phyloP scores from a whole-genome alignment of 495 filamentous ascomycete genomes.

The Talaromyces wortmannii region DNA sequence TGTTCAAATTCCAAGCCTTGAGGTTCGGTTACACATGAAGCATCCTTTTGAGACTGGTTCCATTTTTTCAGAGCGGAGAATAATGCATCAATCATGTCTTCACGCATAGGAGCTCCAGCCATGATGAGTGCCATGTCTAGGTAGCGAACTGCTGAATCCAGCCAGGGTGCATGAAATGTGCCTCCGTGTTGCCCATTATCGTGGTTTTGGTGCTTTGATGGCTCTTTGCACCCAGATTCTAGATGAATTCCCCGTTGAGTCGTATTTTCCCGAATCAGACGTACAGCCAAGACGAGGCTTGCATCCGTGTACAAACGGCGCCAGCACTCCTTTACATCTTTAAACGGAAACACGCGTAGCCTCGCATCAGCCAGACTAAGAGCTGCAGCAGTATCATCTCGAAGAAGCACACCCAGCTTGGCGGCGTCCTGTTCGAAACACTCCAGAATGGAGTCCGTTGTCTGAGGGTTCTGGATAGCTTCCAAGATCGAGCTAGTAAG shows the following conservation, averaged over 20 bases:
- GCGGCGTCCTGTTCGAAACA: constrained; percentile 23
- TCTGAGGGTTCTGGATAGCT: constrained; percentile 19
- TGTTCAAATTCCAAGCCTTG: constrained; percentile 9
- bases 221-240: too few relatives aligned
- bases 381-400: constrained; percentile 23
- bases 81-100: constrained; percentile 47
- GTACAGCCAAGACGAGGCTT: constrained; percentile 54
- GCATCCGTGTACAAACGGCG: constrained; percentile 72
- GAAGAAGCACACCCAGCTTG: constrained; percentile 21
- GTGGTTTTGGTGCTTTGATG: not conserved
- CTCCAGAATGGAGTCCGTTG: constrained; percentile 35
- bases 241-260: not conserved
- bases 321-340: constrained; percentile 70
- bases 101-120: constrained; percentile 64
- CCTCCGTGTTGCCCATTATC: too few relatives aligned
- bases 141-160: constrained; percentile 44
- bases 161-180: constrained; percentile 14
- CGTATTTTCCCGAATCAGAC: constrained; percentile 20
- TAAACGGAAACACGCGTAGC: constrained; percentile 70
- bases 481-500: not conserved
- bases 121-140: constrained; percentile 81
- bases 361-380: constrained; percentile 47
- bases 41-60: constrained; percentile 7
- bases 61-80: constrained; percentile 20
- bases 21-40: not conserved